These are phyloP conservation scores for Ascoidea asiatica DNA, from an alignment of 805 yeast genomes.

Conservation along the genomic window DNA sequence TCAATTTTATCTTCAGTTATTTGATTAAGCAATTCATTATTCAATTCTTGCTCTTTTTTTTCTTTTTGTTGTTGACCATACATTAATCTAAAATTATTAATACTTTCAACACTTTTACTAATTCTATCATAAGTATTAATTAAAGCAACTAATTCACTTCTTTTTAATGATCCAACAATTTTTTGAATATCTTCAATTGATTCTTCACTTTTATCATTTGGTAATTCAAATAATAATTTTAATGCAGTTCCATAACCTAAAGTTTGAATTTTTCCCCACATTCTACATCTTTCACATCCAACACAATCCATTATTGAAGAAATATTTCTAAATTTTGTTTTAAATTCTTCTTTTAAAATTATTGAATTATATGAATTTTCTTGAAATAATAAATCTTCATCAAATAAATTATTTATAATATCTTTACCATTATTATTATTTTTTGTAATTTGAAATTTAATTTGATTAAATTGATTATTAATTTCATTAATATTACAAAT, in stretches of 20 bases:
- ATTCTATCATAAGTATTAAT: slow-evolving; percentile 87
- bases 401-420: slow-evolving; percentile 23
- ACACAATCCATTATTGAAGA: slow-evolving; percentile 96
- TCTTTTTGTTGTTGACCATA: neutral
- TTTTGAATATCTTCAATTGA: slow-evolving; percentile 35
- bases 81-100: slow-evolving; percentile 38
- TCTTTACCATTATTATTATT: slow-evolving; percentile 9
- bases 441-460: slow-evolving; percentile 19
- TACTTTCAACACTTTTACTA: slow-evolving; percentile 69
- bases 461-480: slow-evolving; percentile 25
- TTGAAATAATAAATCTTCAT: slow-evolving; percentile 36
- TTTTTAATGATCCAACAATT: slow-evolving; percentile 26
- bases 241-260: slow-evolving; percentile 97
- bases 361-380: slow-evolving; percentile 27
- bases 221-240: slow-evolving; percentile 73
- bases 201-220: slow-evolving; percentile 32
- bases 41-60: neutral
- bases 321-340: slow-evolving; percentile 75
- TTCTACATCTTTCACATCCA: slow-evolving; percentile 92
- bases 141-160: slow-evolving; percentile 80
- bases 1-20: neutral
- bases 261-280: slow-evolving; percentile 97
- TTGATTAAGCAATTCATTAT: neutral
- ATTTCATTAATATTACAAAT: slow-evolving; percentile 34
- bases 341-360: slow-evolving; percentile 70